These are phyloP conservation scores for Rhizophora apiculata DNA, from an alignment of 345 rosid genomes.

Conservation along the genomic window DNA sequence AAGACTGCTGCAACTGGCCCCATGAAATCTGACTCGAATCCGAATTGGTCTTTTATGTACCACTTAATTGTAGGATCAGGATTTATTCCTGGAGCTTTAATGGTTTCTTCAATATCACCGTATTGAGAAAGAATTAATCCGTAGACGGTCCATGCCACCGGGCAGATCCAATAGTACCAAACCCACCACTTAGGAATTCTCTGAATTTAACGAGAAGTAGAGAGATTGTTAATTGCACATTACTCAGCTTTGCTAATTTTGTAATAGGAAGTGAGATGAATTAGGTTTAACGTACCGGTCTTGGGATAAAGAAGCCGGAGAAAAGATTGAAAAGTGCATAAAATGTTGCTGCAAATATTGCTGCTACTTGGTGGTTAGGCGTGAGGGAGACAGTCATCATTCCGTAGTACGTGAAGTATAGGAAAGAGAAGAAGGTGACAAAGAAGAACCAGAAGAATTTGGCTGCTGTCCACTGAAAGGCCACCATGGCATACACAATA, in stretches of 20 bases:
- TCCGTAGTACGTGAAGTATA: constrained; percentile 32
- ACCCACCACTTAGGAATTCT: constrained; percentile 39
- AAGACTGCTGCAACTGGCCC: constrained; percentile 24
- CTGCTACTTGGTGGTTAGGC: constrained; percentile 31
- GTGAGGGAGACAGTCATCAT: constrained; percentile 36
- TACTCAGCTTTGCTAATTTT: neutral
- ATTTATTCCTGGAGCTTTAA: constrained; percentile 3
- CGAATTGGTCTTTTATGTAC: constrained; percentile 27
- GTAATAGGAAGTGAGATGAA: neutral
- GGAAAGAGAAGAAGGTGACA: constrained; percentile 19
- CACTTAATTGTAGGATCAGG: constrained; percentile 7
- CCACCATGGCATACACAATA: constrained; percentile 33
- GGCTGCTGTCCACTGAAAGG: constrained; percentile 29
- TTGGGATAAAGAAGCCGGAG: constrained; percentile 33
- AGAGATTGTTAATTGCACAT: neutral
- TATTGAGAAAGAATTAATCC: constrained; percentile 29
- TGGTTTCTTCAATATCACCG: constrained; percentile 12
- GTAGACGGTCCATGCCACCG: constrained; percentile 34
- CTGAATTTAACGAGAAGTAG: constrained; percentile 2
- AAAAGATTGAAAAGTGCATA: constrained; percentile 29
- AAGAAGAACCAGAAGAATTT: constrained; percentile 35
- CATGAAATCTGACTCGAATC: constrained; percentile 19
- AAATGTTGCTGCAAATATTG: constrained; percentile 27
- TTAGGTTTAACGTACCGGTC: constrained; percentile 17
- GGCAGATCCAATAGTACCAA: constrained; percentile 31